These are phyloP conservation scores for Rhodotorula taiwanensis DNA, from an alignment of 768 basidiomycete species.

Conservation along the genomic window DNA sequence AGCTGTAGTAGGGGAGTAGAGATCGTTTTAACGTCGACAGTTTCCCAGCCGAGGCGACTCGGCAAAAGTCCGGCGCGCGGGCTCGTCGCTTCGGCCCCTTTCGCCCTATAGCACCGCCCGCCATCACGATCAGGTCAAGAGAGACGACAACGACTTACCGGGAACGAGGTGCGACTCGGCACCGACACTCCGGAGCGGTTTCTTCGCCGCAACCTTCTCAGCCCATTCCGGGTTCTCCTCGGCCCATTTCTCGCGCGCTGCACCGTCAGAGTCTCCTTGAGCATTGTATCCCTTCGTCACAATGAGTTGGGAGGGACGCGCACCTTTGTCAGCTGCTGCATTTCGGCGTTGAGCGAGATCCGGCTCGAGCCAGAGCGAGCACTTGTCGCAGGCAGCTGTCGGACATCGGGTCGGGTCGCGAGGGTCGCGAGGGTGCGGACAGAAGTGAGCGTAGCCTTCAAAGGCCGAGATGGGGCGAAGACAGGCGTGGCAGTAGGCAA, in stretches of 20 bases:
- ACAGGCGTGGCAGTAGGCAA: conserved; percentile 9
- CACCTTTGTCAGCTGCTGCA: neutral
- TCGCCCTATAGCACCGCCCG: no score
- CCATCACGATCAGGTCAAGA: no score
- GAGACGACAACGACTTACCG: neutral
- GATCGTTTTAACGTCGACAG: no score
- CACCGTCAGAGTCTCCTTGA: neutral
- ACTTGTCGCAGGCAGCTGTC: neutral
- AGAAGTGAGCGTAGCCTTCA: conserved; percentile 14
- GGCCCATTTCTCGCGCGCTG: neutral
- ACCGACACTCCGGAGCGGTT: neutral
- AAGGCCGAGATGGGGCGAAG: neutral
- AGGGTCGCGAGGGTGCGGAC: conserved; percentile 1
- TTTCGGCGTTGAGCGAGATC: neutral
- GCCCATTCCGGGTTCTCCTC: neutral
- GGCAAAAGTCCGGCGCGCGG: no score
- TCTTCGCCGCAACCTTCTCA: neutral
- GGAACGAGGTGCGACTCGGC: neutral
- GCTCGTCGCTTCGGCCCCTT: no score
- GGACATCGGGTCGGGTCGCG: neutral
- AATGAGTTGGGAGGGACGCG: neutral
- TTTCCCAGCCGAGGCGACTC: no score
- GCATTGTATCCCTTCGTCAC: no score
- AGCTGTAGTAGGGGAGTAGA: no score
- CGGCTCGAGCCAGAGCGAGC: conserved; percentile 2